phyloP scores from a whole-genome alignment of 2,329 filamentous ascomycete species.

The Cytospora paraplurivora region DNA sequence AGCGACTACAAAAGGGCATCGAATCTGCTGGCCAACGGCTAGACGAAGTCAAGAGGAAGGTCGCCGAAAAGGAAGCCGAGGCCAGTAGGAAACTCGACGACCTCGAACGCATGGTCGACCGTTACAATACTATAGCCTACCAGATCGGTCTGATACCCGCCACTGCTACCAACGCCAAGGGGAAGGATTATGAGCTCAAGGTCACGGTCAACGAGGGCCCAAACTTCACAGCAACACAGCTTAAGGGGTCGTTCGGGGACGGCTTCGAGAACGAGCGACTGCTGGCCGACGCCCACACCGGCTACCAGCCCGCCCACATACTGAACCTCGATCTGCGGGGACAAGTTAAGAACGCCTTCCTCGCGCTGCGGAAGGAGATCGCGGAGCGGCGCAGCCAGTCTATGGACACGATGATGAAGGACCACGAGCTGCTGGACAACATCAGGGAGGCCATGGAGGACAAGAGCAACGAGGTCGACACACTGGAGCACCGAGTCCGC shows the following conservation, averaged over 20 bases:
- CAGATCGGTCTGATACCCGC: slow-evolving; percentile 88
- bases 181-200: slow-evolving; percentile 79
- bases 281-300: slow-evolving; percentile 77
- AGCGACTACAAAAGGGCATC: slow-evolving; percentile 86
- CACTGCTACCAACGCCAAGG: slow-evolving; percentile 82
- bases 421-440: slow-evolving; percentile 88
- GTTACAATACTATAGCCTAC: slow-evolving; percentile 92
- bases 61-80: slow-evolving; percentile 85
- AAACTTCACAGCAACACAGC: slow-evolving; percentile 71
- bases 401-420: slow-evolving; percentile 90
- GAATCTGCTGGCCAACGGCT: slow-evolving; percentile 74
- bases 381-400: slow-evolving; percentile 82
- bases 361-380: slow-evolving; percentile 82
- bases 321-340: slow-evolving; percentile 87
- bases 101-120: slow-evolving; percentile 85
- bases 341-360: slow-evolving; percentile 75
- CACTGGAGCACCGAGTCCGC: slow-evolving; percentile 82
- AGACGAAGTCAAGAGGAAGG: slow-evolving; percentile 81
- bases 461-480: slow-evolving; percentile 89
- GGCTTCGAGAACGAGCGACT: slow-evolving; percentile 69
- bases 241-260: slow-evolving; percentile 46
- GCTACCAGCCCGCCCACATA: slow-evolving; percentile 87
- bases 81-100: slow-evolving; percentile 85
- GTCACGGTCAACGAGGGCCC: slow-evolving; percentile 78
- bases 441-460: slow-evolving; percentile 98